phyloP scores from a whole-genome alignment of 495 filamentous ascomycete genomes.

The Parathielavia appendiculata region DNA sequence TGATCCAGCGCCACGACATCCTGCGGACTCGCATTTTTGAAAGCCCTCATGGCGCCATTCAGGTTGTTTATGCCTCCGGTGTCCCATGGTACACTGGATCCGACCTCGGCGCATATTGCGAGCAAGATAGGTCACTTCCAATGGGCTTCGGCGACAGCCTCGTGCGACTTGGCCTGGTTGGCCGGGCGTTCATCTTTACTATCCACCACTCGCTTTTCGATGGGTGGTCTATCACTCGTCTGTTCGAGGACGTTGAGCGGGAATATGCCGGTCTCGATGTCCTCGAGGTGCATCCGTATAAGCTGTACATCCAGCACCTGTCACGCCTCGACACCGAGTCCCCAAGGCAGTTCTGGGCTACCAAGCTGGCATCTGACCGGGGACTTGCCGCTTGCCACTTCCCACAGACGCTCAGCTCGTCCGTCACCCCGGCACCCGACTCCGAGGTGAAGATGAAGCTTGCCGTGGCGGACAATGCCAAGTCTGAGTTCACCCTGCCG shows the following conservation, averaged over 20 bases:
- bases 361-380: constrained; percentile 1
- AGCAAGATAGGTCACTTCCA: neutral
- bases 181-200: constrained; percentile 4
- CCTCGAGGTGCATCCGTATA: neutral
- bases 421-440: neutral
- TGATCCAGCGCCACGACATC: neutral
- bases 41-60: neutral
- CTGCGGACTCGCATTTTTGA: constrained; percentile 10
- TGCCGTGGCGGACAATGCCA: neutral
- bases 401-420: constrained; percentile 11
- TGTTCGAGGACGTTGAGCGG: constrained; percentile 8
- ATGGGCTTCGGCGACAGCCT: constrained; percentile 8
- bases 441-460: constrained; percentile 1
- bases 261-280: constrained; percentile 1
- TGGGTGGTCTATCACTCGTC: constrained; percentile 3
- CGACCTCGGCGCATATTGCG: neutral
- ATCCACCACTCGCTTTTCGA: constrained; percentile 11
- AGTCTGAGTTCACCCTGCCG: constrained; percentile 6
- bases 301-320: constrained; percentile 41
- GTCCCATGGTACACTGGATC: constrained; percentile 1
- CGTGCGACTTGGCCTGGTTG: neutral
- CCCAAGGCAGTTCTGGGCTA: constrained; percentile 1
- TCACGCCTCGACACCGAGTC: constrained; percentile 7
- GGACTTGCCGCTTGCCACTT: constrained; percentile 9
- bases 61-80: constrained; percentile 1